phyloP scores from a whole-genome alignment of 208 protist genomes.

The Leishmania amazonensis region DNA sequence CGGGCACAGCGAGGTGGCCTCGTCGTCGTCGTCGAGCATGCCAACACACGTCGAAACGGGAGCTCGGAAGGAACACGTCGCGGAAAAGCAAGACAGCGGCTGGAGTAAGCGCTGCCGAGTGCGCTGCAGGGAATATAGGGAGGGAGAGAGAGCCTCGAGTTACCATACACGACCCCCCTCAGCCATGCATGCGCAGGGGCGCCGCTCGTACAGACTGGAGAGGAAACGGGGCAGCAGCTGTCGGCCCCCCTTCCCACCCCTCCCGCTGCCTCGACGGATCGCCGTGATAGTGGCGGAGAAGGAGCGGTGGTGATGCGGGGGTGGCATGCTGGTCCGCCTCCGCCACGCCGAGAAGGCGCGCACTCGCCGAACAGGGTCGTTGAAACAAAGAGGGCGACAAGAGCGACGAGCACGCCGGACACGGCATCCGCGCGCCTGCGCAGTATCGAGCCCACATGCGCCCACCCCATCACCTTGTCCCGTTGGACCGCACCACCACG shows the following conservation, averaged over 20 bases:
- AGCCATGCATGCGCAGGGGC: neutral
- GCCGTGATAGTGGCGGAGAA: neutral
- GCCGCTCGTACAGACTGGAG: neutral
- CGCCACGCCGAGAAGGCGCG: neutral
- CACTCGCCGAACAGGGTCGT: neutral
- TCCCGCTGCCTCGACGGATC: neutral
- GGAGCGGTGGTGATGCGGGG: neutral
- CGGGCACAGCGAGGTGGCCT: neutral
- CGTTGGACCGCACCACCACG: constrained; percentile 29
- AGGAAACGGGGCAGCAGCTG: neutral
- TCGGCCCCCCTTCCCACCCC: neutral
- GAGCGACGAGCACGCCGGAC: neutral
- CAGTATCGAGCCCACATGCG: neutral
- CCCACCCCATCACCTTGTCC: neutral
- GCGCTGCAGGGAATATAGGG: neutral
- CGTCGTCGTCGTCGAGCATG: neutral
- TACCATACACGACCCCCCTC: neutral
- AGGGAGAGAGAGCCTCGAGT: neutral
- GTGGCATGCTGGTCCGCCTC: neutral
- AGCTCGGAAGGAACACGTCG: neutral
- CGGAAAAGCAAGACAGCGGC: neutral
- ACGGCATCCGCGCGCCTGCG: neutral
- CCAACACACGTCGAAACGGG: neutral
- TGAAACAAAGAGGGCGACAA: neutral
- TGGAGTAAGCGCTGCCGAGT: neutral